phyloP scores from a whole-genome alignment of 768 basidiomycete species.

The Tylopilus rubrobrunneus region DNA sequence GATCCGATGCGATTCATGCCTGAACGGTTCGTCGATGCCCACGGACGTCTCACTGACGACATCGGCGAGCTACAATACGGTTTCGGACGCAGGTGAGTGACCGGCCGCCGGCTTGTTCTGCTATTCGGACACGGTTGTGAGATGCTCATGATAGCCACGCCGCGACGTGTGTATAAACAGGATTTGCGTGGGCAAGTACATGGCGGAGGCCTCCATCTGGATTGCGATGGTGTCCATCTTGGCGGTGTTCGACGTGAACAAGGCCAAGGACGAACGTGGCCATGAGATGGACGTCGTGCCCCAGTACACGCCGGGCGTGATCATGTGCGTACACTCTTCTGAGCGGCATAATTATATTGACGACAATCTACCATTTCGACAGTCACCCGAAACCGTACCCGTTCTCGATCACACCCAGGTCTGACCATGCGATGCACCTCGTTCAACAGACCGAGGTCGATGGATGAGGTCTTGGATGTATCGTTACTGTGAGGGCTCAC shows the following conservation, averaged over 20 bases:
- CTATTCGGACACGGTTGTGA: no score
- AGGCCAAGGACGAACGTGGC: constrained; percentile 32
- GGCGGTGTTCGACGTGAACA: constrained; percentile 24
- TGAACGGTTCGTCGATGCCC: constrained; percentile 14
- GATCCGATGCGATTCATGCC: constrained; percentile 21
- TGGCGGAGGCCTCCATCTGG: constrained; percentile 25
- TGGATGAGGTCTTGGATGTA: no score
- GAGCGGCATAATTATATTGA: background rate
- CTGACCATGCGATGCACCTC: constrained; percentile 5
- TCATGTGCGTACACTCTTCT: constrained; percentile 17
- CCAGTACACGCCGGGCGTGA: constrained; percentile 25
- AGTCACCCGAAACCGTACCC: constrained; percentile 19
- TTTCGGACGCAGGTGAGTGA: constrained; percentile 20
- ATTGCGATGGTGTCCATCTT: constrained; percentile 26
- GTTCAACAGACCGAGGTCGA: constrained; percentile 11
- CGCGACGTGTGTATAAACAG: background rate
- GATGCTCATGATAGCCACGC: background rate
- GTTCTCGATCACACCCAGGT: constrained; percentile 20
- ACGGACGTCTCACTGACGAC: constrained; percentile 19
- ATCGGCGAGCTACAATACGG: constrained; percentile 19
- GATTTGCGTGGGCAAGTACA: constrained; percentile 26
- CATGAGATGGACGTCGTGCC: constrained; percentile 23
- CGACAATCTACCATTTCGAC: no score
- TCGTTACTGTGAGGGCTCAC: no score
- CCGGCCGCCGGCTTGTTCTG: background rate